Conservation (phyloP, 192 early-diverging fungal genomes). For the Allomyces javanicus region DNA sequence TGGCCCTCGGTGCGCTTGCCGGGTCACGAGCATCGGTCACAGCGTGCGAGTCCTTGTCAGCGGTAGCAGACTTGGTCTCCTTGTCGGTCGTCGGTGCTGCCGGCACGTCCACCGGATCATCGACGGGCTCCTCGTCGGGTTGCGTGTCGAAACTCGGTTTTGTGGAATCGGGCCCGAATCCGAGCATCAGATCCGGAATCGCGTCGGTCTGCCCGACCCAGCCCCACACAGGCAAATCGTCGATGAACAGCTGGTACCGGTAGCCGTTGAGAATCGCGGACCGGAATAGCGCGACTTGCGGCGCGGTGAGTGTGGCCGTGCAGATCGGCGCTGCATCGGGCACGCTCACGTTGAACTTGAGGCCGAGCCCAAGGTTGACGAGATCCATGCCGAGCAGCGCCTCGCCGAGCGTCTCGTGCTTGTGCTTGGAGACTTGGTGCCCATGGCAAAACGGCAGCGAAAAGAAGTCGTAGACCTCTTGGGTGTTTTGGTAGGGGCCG, state of each 20-base stretch:
- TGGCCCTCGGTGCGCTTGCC: too few relatives aligned
- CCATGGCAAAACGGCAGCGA: slow-evolving; percentile 56
- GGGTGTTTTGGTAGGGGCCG: slow-evolving; percentile 28
- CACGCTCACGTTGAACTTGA: slow-evolving; percentile 35
- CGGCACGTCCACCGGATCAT: neutral
- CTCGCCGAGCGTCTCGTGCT: slow-evolving; percentile 62
- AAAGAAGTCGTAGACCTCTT: slow-evolving; percentile 56
- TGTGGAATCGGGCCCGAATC: too few relatives aligned
- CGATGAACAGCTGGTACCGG: slow-evolving; percentile 41
- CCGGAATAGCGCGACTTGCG: slow-evolving; percentile 31
- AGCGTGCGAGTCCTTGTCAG: neutral
- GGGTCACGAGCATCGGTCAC: too few relatives aligned
- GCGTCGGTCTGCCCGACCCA: slow-evolving; percentile 10
- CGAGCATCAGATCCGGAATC: too few relatives aligned
- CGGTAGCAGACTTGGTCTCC: too few relatives aligned
- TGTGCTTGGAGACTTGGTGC: slow-evolving; percentile 32
- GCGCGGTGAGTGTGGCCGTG: slow-evolving; percentile 14
- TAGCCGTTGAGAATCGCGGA: slow-evolving; percentile 45
- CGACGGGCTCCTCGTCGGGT: neutral
- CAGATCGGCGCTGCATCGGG: slow-evolving; percentile 21
- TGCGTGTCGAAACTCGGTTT: neutral
- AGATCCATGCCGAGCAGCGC: slow-evolving; percentile 58
- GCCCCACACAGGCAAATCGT: slow-evolving; percentile 13
- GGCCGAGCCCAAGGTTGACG: slow-evolving; percentile 44
- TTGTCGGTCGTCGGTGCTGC: too few relatives aligned